Conservation (phyloP, 2,329 filamentous ascomycete genomes). For the Pleurostoma richardsiae region DNA sequence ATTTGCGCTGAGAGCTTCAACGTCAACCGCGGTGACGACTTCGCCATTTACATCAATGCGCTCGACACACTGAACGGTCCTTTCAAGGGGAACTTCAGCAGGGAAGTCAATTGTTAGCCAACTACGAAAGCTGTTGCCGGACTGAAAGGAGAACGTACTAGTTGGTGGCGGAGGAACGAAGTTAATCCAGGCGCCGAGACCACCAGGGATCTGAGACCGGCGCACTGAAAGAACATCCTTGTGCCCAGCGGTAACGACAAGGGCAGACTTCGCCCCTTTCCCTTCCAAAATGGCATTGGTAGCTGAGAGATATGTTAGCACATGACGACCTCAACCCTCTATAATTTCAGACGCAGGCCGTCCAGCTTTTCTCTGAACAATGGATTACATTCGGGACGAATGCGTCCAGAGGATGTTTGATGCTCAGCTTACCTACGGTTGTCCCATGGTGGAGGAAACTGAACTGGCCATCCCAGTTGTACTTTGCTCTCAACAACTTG, state of each 20-base stretch:
- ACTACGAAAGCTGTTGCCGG: too few relatives aligned
- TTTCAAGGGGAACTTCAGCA: constrained; percentile 37
- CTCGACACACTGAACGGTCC: constrained; percentile 37
- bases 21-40: constrained; percentile 31
- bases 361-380: too few relatives aligned
- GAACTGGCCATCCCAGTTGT: constrained; percentile 36
- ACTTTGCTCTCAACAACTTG: constrained; percentile 27
- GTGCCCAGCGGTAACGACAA: constrained; percentile 42
- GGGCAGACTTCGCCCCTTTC: constrained; percentile 39
- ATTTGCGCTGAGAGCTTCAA: constrained; percentile 26
- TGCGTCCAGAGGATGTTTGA: too few relatives aligned
- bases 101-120: too few relatives aligned
- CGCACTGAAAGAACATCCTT: constrained; percentile 41
- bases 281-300: constrained; percentile 45
- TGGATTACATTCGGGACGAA: too few relatives aligned
- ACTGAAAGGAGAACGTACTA: too few relatives aligned
- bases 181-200: constrained; percentile 42
- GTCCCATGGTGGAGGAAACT: constrained; percentile 44
- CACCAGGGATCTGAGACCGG: constrained; percentile 44
- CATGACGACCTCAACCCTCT: too few relatives aligned
- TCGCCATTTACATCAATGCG: constrained; percentile 36
- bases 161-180: constrained; percentile 37
- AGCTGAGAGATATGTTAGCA: constrained; percentile 11
- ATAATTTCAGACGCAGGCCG: too few relatives aligned
- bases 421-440: constrained; percentile 23